Evolutionary conservation across 2,329 filamentous ascomycete species (phyloP).

Genomic region (Ophiocordyceps camponoti-leonardi): DNA sequence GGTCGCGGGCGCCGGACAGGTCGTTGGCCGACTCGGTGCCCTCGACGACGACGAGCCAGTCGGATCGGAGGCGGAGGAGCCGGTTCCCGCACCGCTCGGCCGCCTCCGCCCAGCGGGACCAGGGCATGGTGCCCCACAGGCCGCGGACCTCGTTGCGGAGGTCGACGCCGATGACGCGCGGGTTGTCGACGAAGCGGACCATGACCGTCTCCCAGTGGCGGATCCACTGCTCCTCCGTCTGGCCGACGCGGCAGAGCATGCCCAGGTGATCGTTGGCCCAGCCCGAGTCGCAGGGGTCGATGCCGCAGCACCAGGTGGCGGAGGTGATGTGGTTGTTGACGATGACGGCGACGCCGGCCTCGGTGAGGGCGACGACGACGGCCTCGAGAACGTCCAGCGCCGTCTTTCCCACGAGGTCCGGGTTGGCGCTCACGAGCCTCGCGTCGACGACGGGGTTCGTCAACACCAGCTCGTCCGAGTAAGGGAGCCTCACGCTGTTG

Average conservation of each 20-base stretch:
- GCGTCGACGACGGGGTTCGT: slow-evolving; percentile 37
- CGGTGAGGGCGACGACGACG: slow-evolving; percentile 39
- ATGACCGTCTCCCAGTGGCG: slow-evolving; percentile 49
- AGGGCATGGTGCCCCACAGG: slow-evolving; percentile 51
- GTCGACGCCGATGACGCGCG: slow-evolving; percentile 47
- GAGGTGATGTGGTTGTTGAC: slow-evolving; percentile 56
- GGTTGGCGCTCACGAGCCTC: slow-evolving; percentile 35
- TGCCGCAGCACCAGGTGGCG: slow-evolving; percentile 52
- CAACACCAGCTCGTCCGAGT: slow-evolving; percentile 50
- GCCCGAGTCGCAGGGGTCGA: slow-evolving; percentile 47
- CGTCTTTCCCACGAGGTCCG: slow-evolving; percentile 35
- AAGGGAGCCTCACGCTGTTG: slow-evolving; percentile 53
- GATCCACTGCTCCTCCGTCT: slow-evolving; percentile 51
- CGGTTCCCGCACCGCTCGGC: slow-evolving; percentile 46
- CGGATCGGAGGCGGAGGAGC: slow-evolving; percentile 37
- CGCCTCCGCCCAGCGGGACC: slow-evolving; percentile 45
- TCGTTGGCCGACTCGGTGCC: slow-evolving; percentile 53
- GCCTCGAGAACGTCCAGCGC: slow-evolving; percentile 46
- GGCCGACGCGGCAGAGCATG: slow-evolving; percentile 39
- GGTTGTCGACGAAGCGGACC: slow-evolving; percentile 37
- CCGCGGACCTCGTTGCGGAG: slow-evolving; percentile 53
- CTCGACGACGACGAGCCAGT: slow-evolving; percentile 53
- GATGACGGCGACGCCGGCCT: slow-evolving; percentile 45
- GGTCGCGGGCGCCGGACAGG: slow-evolving; percentile 32
- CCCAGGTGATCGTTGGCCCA: slow-evolving; percentile 51